Base-by-base conservation (phyloP, 2,329 filamentous ascomycete genomes). In the Myriangium duriaei region DNA sequence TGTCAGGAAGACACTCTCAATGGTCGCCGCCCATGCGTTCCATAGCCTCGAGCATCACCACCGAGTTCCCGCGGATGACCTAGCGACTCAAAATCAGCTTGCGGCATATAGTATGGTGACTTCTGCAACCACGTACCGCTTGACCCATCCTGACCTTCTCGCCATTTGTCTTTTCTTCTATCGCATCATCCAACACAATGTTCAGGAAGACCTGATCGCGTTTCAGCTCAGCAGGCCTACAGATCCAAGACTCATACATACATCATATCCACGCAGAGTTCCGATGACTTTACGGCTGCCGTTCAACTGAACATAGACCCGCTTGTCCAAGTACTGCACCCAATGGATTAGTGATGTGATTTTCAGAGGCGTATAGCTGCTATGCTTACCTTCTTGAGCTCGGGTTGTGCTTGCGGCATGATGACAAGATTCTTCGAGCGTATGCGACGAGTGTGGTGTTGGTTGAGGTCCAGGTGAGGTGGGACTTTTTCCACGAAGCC, bases 361-460 rank as follows among this genome's bases (percentile, higher is more conserved):
- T n/a, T n/a, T n/a, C n/a, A n/a, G n/a, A n/a, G n/a, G n/a, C n/a
- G n/a, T n/a, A n/a, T n/a, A n/a, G n/a, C n/a, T n/a, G n/a, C n/a
- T n/a, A n/a, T n/a, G n/a, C 58, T 42, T 65, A 92, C 91, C 78
- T 96, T 98, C 68, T 96, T 98, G 47, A 98, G 76, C 69, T 98
- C 92, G 54, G 91, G 91, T 67, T 96, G 91, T 60, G 91, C 87
- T 78, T 92, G 88, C 67, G 91, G 85, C 91, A 98, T 98, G 49
- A 70, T 81, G 67, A 43, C 32, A n/a, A n/a, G n/a, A n/a, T n/a
- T n/a, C n/a, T n/a, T n/a, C n/a, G n/a, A n/a, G n/a, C n/a, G 32
- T 13, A 32, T 35, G 13, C 16, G 18, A 7, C 15, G 10, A 11
- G 29, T 14, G 17, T 21, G 1, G n/a, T 5, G 3, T 12, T 10